Base-by-base conservation (phyloP, 2,329 filamentous ascomycete species). In the Colletotrichum horii region DNA sequence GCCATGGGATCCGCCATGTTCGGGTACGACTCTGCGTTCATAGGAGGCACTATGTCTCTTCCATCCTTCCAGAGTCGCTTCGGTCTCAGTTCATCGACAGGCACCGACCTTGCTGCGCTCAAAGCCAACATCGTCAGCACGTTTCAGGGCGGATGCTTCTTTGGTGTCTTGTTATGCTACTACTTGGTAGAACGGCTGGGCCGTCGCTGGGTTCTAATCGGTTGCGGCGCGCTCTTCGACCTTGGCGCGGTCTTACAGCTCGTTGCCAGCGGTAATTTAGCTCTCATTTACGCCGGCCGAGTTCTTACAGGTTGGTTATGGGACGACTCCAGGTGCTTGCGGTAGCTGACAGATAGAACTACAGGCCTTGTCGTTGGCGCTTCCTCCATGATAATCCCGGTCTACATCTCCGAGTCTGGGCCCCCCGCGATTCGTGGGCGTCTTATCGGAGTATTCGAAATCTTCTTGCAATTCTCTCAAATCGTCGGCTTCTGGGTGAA, bases 351-450 rank as follows among this genome's bases (percentile, higher is more conserved):
- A 4, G 82, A 84, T 7, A 88, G 92, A 74, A 15, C 22, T 7
- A 15, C 88, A 4, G 90, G 91, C 2, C 87, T 90, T 79, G 88
- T 88, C 8, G 85, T 90, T 52, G 89, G 88, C 9, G 78, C 88
- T 8, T 82, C 88, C 58, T 87, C 85, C 15, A 88, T 89, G 82
- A 85, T 88, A 28, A 88, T 91, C 3, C 90, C 90, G 4, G 86
- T 92, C 38, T 92, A 92, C 79, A 88, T 91, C 66, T 88, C 89
- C 2, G 90, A 92, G 80, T 89, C 87, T 79, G 88, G 90, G 0
- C 88, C 89, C 78, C 87, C 89, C 0, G 85, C 85, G 19, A 88
- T 85, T 61, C 85, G 90, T 80, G 89, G 89, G 78, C 80, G 88
- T 24, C 87, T 89, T 22, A 87, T 89, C 30, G 88, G 88, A 43